Evolutionary conservation across 2,329 filamentous ascomycete species (phyloP), one percentile per base, ranked within the genome.

Genomic region (Pseudogymnoascus sp.): DNA sequence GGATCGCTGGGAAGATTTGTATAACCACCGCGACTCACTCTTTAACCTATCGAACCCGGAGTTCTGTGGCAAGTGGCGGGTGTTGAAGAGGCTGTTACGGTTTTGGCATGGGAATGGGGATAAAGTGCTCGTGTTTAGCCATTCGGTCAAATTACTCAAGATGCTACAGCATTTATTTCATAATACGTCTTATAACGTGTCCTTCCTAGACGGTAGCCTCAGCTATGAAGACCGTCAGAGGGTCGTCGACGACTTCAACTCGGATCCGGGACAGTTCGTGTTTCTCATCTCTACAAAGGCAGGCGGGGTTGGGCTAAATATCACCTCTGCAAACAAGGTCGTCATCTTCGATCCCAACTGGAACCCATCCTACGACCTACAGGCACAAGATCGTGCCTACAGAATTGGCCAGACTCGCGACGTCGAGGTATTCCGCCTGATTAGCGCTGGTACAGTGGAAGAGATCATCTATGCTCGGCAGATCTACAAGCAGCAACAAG

Each of bases 401-500:
- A 88, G 95, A 61, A 97, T 99, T 67, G 95, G 95, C 0, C 95
- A 99, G 75, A 86, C 85, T 0, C 83, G 95, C 19, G 91, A 97
- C 71, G 95, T 99, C 0, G 95, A 99, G 72, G 93, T 97, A 1
- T 97, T 96, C 73, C 87, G 95, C 3, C 83, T 99, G 1, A 86
- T 99, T 17, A 93, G 90, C 1, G 87, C 90, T 1, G 95, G 95
- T 0, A 97, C 95, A 0, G 91, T 99, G 15, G 95, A 99, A 72
- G 95, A 99, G 75, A 95, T 97, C 62, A 91, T 97, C 7, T 99
- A 99, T 70, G 95, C 93, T 0, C 84, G 95, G 6, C 95, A 99
- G 71, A 95, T 99, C 40, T 99, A 99, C 81, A 99, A 99, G 75
- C 95, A 99, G 72, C 95, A 99, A 71, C 95, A 97, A 77, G 93